Conservation (phyloP, 768 basidiomycete genomes). For the Leccinum variicolor region DNA sequence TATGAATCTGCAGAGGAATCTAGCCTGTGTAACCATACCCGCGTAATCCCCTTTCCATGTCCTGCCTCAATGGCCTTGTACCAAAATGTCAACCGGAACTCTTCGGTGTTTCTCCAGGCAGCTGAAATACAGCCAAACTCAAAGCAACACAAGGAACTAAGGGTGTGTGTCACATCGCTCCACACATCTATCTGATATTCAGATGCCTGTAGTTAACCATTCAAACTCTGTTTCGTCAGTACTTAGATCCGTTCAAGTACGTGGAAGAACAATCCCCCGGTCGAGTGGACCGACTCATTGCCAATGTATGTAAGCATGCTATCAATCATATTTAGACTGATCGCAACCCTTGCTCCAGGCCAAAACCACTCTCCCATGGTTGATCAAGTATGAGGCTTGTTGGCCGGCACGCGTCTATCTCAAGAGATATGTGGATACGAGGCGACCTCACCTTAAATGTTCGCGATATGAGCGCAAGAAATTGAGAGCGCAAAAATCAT, state of each 20-base stretch:
- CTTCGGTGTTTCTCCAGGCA: neutral
- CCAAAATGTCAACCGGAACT: neutral
- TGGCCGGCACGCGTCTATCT: conserved; percentile 22
- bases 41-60: conserved; percentile 4
- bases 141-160: conserved; percentile 6
- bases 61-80: neutral
- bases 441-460: conserved; percentile 2
- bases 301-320: neutral
- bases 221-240: neutral
- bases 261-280: conserved; percentile 13
- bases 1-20: neutral
- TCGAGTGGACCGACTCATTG: conserved; percentile 7
- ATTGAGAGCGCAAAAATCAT: neutral
- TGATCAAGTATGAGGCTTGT: conserved; percentile 14
- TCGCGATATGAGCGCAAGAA: neutral
- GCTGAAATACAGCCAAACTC: conserved; percentile 1
- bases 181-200: neutral
- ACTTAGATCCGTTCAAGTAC: conserved; percentile 14
- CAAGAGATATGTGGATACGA: conserved; percentile 14
- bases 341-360: conserved; percentile 3
- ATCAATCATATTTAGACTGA: neutral
- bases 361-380: conserved; percentile 11
- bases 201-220: conserved; percentile 6
- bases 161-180: neutral
- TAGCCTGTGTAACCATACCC: neutral